These are phyloP conservation scores for Pyrenophora seminiperda DNA, from an alignment of 2,329 filamentous ascomycete genomes.

Conservation along the genomic window DNA sequence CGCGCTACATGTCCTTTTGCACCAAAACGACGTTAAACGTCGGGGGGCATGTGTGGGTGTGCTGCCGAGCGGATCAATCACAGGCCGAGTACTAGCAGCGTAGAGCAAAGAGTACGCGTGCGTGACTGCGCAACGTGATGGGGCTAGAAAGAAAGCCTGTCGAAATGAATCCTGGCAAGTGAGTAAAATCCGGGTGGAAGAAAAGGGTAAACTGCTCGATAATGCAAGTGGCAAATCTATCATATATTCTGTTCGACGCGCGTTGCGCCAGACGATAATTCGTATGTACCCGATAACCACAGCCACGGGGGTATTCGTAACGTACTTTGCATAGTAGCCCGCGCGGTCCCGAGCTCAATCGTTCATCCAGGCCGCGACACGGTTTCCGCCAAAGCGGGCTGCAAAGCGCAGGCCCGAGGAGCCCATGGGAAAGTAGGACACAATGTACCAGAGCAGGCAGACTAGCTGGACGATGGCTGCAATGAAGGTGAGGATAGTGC, in stretches of 20 bases:
- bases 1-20: background rate
- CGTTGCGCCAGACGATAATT: slow-evolving; percentile 28
- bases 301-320: slow-evolving; percentile 19
- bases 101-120: slow-evolving; percentile 20
- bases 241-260: slow-evolving; percentile 30
- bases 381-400: slow-evolving; percentile 80
- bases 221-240: slow-evolving; percentile 4
- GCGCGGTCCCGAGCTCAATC: slow-evolving; percentile 56
- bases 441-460: slow-evolving; percentile 86
- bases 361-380: slow-evolving; percentile 87
- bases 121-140: slow-evolving; percentile 36
- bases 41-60: slow-evolving; percentile 16
- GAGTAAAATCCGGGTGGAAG: slow-evolving; percentile 1
- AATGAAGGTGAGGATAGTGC: slow-evolving; percentile 81
- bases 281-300: slow-evolving; percentile 16
- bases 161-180: slow-evolving; percentile 17
- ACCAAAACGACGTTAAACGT: background rate
- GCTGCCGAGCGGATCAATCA: slow-evolving; percentile 30
- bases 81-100: slow-evolving; percentile 10
- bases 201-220: background rate
- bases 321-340: slow-evolving; percentile 12
- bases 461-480: slow-evolving; percentile 83
- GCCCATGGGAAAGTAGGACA: slow-evolving; percentile 98
- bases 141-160: slow-evolving; percentile 13
- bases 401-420: slow-evolving; percentile 84